Conservation (phyloP, 179 eudicot genomes). For the Heliamphora pulchella region DNA sequence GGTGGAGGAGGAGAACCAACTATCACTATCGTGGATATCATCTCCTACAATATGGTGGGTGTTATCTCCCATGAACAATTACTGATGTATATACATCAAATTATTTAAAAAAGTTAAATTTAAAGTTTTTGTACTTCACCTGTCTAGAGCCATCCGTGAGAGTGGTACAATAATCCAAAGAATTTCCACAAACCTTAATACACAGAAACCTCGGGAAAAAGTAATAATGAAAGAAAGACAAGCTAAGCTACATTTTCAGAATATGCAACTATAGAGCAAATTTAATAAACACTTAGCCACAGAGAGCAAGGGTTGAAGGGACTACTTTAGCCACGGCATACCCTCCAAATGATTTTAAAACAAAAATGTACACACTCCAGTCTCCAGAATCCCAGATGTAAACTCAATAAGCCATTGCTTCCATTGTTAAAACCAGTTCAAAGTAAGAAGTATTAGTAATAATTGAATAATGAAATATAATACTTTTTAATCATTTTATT, state of each 20-base stretch:
- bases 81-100: too few species aligned
- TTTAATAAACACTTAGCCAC: background rate
- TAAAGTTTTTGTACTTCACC: too few species aligned
- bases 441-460: too few species aligned
- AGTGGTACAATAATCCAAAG: background rate
- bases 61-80: too few species aligned
- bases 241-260: constrained; percentile 1
- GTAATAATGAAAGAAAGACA: background rate
- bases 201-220: background rate
- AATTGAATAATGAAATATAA: too few species aligned
- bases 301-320: background rate
- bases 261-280: background rate
- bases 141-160: background rate
- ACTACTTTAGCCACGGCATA: constrained; percentile 18
- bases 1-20: too few species aligned
- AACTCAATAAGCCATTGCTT: background rate
- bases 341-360: constrained; percentile 32
- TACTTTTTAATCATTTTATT: too few species aligned
- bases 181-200: background rate
- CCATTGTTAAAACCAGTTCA: too few species aligned
- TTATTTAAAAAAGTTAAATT: too few species aligned
- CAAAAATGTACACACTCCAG: background rate
- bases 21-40: too few species aligned
- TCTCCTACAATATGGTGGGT: too few species aligned
- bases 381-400: background rate